Base-by-base conservation (phyloP, 495 filamentous ascomycete genomes). In the Hypoxylon cercidicola region DNA sequence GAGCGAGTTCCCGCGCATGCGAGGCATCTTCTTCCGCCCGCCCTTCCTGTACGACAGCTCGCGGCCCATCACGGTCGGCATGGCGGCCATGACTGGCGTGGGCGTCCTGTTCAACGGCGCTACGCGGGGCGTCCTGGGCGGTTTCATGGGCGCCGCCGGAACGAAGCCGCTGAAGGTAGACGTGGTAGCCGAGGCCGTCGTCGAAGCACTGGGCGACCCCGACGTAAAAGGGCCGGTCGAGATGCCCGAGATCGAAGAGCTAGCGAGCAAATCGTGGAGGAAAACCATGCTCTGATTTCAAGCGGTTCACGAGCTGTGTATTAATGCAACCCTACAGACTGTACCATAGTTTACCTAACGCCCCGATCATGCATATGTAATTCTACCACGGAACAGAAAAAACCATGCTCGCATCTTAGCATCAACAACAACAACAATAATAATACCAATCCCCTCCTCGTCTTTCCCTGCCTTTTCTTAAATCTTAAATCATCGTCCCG, bases 401-500 rank as follows among this genome's bases (percentile, higher is more conserved):
- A 43, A n/a, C 32, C 30, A 45, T 43, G 46, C 64, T 40, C 46
- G 48, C 34, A 39, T 37, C 7, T 19, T n/a, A n/a, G n/a, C n/a
- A n/a, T n/a, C n/a, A n/a, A n/a, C n/a, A n/a, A n/a, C n/a, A n/a
- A n/a, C n/a, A n/a, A n/a, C 59, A 56, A 55, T 65, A 34, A 64
- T 19, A 59, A 20, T 23, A 54, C 55, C 41, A 37, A 20, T 32
- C 16, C 41, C 21, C 49, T 13, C 18, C 34, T 37, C 40, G 10
- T 40, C 49, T 45, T 34, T 16, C 10, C 28, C 48, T 30, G 21
- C 34, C 44, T 82, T 76, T n/a, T n/a, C n/a, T n/a, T n/a, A n/a
- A n/a, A n/a, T n/a, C n/a, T n/a, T n/a, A 92, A 66, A 96, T 88
- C 84, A 90, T 91, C 15, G 95, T 99, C 20, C 95, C 95, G 47